Evolutionary conservation across 441 rosid genomes (phyloP).

Genomic region (Rhodomyrtus psidioides): DNA sequence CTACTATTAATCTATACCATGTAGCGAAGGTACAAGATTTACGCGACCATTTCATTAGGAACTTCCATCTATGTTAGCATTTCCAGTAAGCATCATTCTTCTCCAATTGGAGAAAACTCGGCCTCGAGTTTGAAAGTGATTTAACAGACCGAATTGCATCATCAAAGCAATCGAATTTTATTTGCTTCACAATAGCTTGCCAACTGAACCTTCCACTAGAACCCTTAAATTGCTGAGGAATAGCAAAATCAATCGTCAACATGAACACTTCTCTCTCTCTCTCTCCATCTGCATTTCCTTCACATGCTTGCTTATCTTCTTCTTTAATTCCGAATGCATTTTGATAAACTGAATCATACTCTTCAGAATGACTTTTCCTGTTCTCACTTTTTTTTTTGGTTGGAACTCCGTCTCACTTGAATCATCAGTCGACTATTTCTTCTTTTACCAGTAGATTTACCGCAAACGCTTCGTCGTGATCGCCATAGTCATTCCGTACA

Average conservation of each 20-base stretch:
- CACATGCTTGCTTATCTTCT: not conserved
- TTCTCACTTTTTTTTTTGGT: not conserved
- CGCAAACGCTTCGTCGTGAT: not conserved
- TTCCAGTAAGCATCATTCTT: not conserved
- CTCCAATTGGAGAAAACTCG: not conserved
- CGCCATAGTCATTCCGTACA: not conserved
- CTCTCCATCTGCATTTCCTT: no score
- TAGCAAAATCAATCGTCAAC: not conserved
- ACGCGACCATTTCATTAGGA: not conserved
- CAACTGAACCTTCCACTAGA: not conserved
- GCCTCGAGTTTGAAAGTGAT: not conserved
- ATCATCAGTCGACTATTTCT: not conserved
- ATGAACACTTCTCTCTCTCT: not conserved
- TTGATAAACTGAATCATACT: not conserved
- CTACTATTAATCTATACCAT: not conserved
- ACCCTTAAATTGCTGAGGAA: not conserved
- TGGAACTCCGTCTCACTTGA: not conserved
- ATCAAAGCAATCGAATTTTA: not conserved
- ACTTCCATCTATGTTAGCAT: not conserved
- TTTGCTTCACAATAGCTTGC: not conserved
- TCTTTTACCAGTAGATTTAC: not conserved
- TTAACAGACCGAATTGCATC: not conserved
- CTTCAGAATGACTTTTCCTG: not conserved
- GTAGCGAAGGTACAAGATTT: not conserved
- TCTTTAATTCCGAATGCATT: not conserved